Conservation (phyloP, 352 stramenopile species). For the Phytophthora macrochlamydospora region DNA sequence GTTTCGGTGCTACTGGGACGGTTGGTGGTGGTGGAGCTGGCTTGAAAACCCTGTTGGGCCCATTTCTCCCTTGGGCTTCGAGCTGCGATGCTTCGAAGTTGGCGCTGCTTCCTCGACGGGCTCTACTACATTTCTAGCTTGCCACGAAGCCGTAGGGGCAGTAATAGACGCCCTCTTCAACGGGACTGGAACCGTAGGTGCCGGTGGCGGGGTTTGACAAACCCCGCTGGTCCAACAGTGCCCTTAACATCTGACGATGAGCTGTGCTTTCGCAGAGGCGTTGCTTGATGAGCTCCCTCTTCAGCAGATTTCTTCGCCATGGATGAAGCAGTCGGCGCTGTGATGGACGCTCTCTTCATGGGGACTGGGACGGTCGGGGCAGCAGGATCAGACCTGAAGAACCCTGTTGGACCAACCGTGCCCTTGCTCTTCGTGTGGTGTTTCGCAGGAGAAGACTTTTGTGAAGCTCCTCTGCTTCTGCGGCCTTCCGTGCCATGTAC, state of each 20-base stretch:
- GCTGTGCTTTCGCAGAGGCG: neutral
- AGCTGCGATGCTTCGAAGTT: constrained; percentile 3
- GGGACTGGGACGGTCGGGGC: constrained; percentile 28
- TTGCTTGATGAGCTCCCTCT: constrained; percentile 5
- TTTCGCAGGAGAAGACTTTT: constrained; percentile 17
- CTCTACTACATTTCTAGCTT: constrained; percentile 21
- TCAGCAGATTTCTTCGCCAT: constrained; percentile 26
- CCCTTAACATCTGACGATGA: neutral
- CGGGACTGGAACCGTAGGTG: constrained; percentile 27
- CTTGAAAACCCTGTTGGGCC: constrained; percentile 24
- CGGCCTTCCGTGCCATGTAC: constrained; percentile 27
- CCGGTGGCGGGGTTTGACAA: constrained; percentile 26
- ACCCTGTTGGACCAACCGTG: constrained; percentile 23
- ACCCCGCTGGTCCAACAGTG: constrained; percentile 18
- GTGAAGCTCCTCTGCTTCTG: constrained; percentile 17
- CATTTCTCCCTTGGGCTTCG: constrained; percentile 12
- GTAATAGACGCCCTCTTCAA: constrained; percentile 42
- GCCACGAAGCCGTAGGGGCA: constrained; percentile 33
- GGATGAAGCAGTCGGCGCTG: constrained; percentile 33
- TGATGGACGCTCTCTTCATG: constrained; percentile 42
- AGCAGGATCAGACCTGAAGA: constrained; percentile 24
- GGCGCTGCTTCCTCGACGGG: neutral
- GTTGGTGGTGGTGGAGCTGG: constrained; percentile 12
- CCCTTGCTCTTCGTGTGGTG: constrained; percentile 18
- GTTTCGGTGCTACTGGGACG: constrained; percentile 29